Evolutionary conservation across 441 rosid species (phyloP), one percentile per base, ranked within the genome.

Genomic region (Pelargonium australe): DNA sequence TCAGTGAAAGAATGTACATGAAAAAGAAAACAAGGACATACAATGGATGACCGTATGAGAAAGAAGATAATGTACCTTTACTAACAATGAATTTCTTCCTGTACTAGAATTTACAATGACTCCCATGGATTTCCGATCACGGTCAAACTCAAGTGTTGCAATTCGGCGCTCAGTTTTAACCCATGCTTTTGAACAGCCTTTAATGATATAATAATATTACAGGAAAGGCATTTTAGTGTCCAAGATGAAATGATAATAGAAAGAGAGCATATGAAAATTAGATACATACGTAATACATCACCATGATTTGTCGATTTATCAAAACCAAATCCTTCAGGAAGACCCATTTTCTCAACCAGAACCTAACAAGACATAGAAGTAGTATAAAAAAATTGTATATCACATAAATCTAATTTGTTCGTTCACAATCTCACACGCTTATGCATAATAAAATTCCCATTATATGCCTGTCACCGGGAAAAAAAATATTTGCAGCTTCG

Each of bases 51-150:
- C 40, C 40, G 7, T 5, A 55, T 7, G 13, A 31, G 34, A 71
- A 47, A 19, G 57, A 0, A 2, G 9, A 34, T 19, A 68, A 47
- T 63, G 71, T 51, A 61, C 99, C 99, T 95, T 95, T 71, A 90
- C 98, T 66, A 95, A 89, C 78, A 95, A 77, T 58, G 87, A 70
- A 73, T 92, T 90, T 45, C 72, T 80, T 71, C 90, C 85, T 6
- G 92, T 79, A 83, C 80, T 66, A 44, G 99, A 88, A 79, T 85
- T 85, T 63, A 89, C 93, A 79, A 95, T 89, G 72, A 92, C 97
- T 79, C 98, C 98, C 99, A 92, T 92, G 62, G 99, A 95, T 76
- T 95, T 95, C 65, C 99, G 70, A 75, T 92, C 97, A 5, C 89
- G 93, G 69, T 89, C 97, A 20, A 95, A 95, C 83, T 95, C 99